phyloP scores from a whole-genome alignment of 768 basidiomycete genomes.

The Roridomyces roridus region DNA sequence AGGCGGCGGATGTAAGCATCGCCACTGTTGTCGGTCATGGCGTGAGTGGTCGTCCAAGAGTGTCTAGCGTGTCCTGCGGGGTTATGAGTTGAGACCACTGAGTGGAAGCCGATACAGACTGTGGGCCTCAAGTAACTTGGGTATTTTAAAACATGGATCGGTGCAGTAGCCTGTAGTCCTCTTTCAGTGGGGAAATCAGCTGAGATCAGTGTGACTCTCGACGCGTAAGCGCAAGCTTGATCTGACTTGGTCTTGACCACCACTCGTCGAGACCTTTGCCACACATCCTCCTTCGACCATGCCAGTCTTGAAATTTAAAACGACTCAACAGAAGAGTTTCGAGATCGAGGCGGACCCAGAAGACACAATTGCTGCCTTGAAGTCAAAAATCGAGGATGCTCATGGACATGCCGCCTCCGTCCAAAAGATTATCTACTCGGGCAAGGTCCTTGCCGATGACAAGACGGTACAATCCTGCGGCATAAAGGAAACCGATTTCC shows the following conservation, averaged over 20 bases:
- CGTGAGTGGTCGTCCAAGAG: no score
- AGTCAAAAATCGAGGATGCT: conserved; percentile 78
- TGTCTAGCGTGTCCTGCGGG: no score
- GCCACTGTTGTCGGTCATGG: no score
- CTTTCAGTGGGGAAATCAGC: no score
- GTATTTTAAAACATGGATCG: no score
- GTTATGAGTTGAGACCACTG: no score
- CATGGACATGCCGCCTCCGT: conserved; percentile 76
- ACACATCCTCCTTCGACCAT: conserved; percentile 28
- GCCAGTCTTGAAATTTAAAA: conserved; percentile 92
- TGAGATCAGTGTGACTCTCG: no score
- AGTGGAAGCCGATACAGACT: background rate
- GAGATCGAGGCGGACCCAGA: conserved; percentile 81
- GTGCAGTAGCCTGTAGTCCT: no score
- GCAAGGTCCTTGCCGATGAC: conserved; percentile 88
- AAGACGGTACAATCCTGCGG: conserved; percentile 88
- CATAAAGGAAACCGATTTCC: conserved; percentile 98
- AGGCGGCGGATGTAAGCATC: conserved; percentile 79
- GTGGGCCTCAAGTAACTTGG: background rate
- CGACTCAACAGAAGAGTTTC: conserved; percentile 92
- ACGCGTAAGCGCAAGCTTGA: no score
- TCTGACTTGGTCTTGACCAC: no score
- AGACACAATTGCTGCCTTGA: conserved; percentile 80
- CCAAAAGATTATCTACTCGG: conserved; percentile 97
- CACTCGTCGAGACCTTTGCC: conserved; percentile 53